A percentile compares a stretch with the other conserved stretches of the same genome.
These are phyloP conservation scores for Peterozyma xylosa DNA, from an alignment of 805 yeast species.

Conservation along the genomic window DNA sequence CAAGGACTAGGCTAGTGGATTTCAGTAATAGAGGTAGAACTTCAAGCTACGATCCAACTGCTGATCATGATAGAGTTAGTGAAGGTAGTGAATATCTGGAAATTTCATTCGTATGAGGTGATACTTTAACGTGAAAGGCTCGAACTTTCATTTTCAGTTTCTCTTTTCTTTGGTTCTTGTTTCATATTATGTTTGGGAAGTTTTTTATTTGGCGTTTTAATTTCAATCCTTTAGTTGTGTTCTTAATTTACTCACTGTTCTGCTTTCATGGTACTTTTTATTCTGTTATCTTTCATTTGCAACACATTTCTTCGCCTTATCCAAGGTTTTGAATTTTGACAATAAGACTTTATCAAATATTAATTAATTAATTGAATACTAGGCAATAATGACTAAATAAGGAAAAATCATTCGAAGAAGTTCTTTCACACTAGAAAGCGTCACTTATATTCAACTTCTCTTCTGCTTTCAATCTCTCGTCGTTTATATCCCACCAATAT, in stretches of 20 bases:
- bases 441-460: slow-evolving; percentile 7
- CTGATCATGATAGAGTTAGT: slow-evolving; percentile 22
- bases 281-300: too few species aligned
- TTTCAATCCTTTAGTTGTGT: not conserved
- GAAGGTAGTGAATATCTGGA: slow-evolving; percentile 21
- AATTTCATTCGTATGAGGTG: slow-evolving; percentile 12
- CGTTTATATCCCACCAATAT: slow-evolving; percentile 42
- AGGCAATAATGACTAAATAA: too few species aligned
- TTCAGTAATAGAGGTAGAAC: slow-evolving; percentile 24
- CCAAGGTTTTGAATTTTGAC: too few species aligned
- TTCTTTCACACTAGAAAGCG: not conserved
- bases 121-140: too few species aligned
- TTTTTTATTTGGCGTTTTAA: not conserved
- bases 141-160: not conserved
- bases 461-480: slow-evolving; percentile 19
- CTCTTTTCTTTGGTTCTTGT: not conserved
- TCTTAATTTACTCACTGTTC: not conserved
- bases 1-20: slow-evolving; percentile 25
- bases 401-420: too few species aligned
- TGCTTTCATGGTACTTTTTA: not conserved
- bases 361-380: too few species aligned
- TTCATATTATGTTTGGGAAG: not conserved
- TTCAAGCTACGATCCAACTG: slow-evolving; percentile 12
- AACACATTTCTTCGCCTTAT: too few species aligned
- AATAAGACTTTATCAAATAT: too few species aligned